Conservation (phyloP, 495 filamentous ascomycete genomes). For the Talaromyces borbonicus region DNA sequence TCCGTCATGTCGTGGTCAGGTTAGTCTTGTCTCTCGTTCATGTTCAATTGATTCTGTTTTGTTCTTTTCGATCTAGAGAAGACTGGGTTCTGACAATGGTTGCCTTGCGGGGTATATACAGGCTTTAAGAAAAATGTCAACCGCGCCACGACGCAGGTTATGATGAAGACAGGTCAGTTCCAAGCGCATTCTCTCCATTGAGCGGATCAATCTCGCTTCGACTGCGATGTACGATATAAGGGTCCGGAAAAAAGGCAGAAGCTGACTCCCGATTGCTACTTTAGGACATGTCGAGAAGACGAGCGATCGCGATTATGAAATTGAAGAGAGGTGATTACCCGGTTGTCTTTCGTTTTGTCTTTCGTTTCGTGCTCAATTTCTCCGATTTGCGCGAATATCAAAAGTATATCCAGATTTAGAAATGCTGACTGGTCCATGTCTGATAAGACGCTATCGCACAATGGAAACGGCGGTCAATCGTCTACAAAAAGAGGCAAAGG, state of each 20-base stretch:
- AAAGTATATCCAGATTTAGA: not conserved
- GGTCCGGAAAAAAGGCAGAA: too few species aligned
- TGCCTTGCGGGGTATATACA: constrained; percentile 20
- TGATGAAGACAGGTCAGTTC: constrained; percentile 90
- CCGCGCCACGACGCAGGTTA: constrained; percentile 96
- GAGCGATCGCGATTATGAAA: constrained; percentile 96
- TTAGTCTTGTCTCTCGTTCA: constrained; percentile 20
- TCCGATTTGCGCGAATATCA: not conserved
- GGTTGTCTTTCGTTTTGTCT: too few species aligned
- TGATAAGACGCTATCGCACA: constrained; percentile 88
- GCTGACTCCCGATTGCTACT: not conserved
- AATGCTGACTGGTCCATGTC: constrained; percentile 2
- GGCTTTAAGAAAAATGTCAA: constrained; percentile 99
- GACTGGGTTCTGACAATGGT: not conserved
- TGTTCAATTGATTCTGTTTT: too few species aligned
- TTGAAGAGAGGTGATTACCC: constrained; percentile 82
- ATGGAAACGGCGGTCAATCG: constrained; percentile 90
- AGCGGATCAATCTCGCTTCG: not conserved
- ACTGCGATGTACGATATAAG: constrained; percentile 11
- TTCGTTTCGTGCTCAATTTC: too few species aligned
- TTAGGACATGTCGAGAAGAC: constrained; percentile 93
- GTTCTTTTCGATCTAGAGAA: not conserved
- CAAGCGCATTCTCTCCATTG: not conserved
- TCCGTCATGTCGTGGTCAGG: constrained; percentile 54
- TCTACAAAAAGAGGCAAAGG: constrained; percentile 94